Evolutionary conservation across 169 alveolate genomes (phyloP).

Genomic region (Plasmodium chabaudi): DNA sequence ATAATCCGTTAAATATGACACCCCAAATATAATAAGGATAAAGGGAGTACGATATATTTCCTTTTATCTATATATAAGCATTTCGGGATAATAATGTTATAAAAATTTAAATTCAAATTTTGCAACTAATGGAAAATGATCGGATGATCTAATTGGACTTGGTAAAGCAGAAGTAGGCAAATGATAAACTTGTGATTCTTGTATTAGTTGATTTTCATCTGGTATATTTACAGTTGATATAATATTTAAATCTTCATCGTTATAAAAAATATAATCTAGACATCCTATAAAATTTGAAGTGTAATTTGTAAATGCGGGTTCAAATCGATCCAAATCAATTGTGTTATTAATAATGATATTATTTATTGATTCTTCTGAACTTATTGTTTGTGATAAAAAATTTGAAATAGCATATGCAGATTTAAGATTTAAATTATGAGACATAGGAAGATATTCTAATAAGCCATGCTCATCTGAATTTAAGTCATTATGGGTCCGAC

Average conservation of each 20-base stretch:
- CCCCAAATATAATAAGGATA: too few species aligned
- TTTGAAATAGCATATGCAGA: constrained; percentile 83
- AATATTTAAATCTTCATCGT: constrained; percentile 79
- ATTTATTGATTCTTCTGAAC: constrained; percentile 55
- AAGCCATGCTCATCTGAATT: constrained; percentile 77
- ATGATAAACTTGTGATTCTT: constrained; percentile 85
- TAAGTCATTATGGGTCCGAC: constrained; percentile 80
- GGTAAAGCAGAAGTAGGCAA: constrained; percentile 84
- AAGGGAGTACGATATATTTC: too few species aligned
- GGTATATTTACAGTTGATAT: constrained; percentile 80
- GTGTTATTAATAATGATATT: too few species aligned
- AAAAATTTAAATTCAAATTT: constrained; percentile 81
- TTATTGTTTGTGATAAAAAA: constrained; percentile 33
- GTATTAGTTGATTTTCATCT: constrained; percentile 78
- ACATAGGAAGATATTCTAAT: constrained; percentile 79
- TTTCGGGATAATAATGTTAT: background rate
- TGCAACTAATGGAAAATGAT: constrained; percentile 85
- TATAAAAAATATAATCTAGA: constrained; percentile 84
- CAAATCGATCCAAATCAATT: constrained; percentile 47
- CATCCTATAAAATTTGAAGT: constrained; percentile 85
- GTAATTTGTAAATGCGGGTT: constrained; percentile 86
- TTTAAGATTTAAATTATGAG: constrained; percentile 81
- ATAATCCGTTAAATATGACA: background rate
- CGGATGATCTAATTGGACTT: constrained; percentile 85
- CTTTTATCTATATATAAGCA: too few species aligned